A percentile compares a stretch with the other conserved stretches of the same genome.
Conservation (phyloP, 1,139 yeast species). For the Blastobotrys aristatus region DNA sequence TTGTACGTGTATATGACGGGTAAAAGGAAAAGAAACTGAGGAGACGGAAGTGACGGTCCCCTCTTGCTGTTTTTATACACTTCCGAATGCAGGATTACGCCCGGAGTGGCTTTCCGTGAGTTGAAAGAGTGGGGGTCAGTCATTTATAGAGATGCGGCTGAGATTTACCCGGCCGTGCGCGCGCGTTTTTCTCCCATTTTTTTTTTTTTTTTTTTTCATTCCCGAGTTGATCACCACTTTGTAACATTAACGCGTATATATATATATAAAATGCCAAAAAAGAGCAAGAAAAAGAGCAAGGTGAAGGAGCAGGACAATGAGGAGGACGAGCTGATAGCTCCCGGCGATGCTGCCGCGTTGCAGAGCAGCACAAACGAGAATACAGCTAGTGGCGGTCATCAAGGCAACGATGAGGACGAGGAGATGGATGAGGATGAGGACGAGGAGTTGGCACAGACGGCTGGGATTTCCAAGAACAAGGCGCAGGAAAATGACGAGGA, state of each 20-base stretch:
- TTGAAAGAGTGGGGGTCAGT: background rate
- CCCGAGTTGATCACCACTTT: background rate
- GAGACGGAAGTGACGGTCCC: no score
- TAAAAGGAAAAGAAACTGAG: background rate
- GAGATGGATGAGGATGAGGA: constrained; percentile 42
- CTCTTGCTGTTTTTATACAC: no score
- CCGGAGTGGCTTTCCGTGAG: no score
- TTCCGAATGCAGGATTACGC: no score
- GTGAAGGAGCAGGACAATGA: constrained; percentile 21
- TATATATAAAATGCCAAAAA: constrained; percentile 2
- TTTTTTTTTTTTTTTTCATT: constrained; percentile 1
- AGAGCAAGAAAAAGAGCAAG: background rate
- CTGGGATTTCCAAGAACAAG: constrained; percentile 4
- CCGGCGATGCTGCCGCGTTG: no score
- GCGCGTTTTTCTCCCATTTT: background rate
- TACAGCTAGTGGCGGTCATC: no score
- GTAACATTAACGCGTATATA: no score
- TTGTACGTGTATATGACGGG: no score
- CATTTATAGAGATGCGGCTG: background rate
- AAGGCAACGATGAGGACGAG: constrained; percentile 23
- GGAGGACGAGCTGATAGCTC: constrained; percentile 28
- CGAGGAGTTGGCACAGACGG: constrained; percentile 16
- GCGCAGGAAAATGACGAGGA: constrained; percentile 24
- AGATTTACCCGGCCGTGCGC: background rate
- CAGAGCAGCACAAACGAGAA: no score